phyloP scores from a whole-genome alignment of 805 yeast species.

The Wickerhamiella siamensis region DNA sequence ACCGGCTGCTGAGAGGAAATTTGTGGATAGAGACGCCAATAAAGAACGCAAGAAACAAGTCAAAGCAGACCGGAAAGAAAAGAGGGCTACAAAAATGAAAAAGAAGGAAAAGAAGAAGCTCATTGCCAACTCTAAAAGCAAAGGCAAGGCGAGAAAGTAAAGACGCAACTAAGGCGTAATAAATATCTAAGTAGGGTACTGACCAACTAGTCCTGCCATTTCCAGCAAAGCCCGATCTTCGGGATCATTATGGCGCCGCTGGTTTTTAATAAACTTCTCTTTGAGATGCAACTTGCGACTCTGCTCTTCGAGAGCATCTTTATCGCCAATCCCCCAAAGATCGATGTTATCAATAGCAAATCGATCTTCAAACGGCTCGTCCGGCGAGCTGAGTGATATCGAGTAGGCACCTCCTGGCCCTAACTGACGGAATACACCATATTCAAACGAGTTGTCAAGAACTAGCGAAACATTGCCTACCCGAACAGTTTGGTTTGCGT shows the following conservation, averaged over 20 bases:
- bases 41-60: conserved; percentile 59
- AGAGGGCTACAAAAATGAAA: conserved; percentile 68
- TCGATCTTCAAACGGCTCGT: conserved; percentile 47
- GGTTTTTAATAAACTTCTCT: conserved; percentile 63
- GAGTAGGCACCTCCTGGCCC: conserved; percentile 38
- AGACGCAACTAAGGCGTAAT: conserved; percentile 11
- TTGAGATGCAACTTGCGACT: conserved; percentile 82
- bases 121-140: conserved; percentile 35
- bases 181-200: conserved; percentile 24
- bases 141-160: conserved; percentile 17
- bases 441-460: conserved; percentile 63
- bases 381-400: conserved; percentile 10
- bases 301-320: conserved; percentile 64
- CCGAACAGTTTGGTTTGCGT: conserved; percentile 27
- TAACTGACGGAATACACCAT: conserved; percentile 61
- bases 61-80: conserved; percentile 66
- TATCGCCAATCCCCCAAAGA: conserved; percentile 85
- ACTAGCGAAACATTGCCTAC: conserved; percentile 65
- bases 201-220: conserved; percentile 55
- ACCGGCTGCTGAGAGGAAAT: conserved; percentile 52
- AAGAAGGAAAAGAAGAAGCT: conserved; percentile 70
- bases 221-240: conserved; percentile 80
- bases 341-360: conserved; percentile 63
- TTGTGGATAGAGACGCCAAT: conserved; percentile 65
- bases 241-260: conserved; percentile 51